phyloP scores from a whole-genome alignment of 371 early-diverging fungal species.

The Mucor sp. region DNA sequence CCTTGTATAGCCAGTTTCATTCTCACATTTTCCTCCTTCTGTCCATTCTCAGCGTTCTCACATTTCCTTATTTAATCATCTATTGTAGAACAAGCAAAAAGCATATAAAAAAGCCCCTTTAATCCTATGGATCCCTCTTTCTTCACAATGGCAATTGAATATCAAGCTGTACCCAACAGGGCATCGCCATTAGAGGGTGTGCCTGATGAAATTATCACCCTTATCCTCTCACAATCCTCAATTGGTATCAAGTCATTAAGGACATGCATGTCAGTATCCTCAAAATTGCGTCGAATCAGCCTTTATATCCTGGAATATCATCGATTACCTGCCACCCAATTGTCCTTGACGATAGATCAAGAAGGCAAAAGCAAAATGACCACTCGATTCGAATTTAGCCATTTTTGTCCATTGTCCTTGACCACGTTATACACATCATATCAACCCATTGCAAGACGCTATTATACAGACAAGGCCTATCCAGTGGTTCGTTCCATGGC shows the following conservation, averaged over 20 bases:
- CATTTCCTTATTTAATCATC: not conserved
- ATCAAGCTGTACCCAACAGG: not conserved
- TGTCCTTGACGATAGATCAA: conserved; percentile 16
- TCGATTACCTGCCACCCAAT: conserved; percentile 3
- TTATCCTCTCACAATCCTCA: conserved; percentile 2
- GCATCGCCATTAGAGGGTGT: conserved; percentile 1
- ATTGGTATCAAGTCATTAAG: conserved; percentile 8
- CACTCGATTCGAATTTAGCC: conserved; percentile 7
- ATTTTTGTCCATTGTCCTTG: not conserved
- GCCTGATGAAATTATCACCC: conserved; percentile 20
- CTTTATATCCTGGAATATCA: not conserved
- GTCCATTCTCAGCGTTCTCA: not conserved
- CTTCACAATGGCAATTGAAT: not conserved
- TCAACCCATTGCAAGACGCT: conserved; percentile 7
- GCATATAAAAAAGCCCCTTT: not conserved
- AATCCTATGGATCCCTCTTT: not conserved
- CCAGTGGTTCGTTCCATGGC: conserved; percentile 12
- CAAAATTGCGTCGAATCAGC: conserved; percentile 3
- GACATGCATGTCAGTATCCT: conserved; percentile 2
- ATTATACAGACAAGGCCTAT: conserved; percentile 12
- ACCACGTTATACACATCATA: not conserved
- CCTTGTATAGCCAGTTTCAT: not conserved
- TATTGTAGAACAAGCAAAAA: not conserved
- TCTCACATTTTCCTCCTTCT: not conserved
- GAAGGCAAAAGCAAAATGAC: conserved; percentile 18